phyloP scores from a whole-genome alignment of 805 yeast species.

The Starmerella cellae region DNA sequence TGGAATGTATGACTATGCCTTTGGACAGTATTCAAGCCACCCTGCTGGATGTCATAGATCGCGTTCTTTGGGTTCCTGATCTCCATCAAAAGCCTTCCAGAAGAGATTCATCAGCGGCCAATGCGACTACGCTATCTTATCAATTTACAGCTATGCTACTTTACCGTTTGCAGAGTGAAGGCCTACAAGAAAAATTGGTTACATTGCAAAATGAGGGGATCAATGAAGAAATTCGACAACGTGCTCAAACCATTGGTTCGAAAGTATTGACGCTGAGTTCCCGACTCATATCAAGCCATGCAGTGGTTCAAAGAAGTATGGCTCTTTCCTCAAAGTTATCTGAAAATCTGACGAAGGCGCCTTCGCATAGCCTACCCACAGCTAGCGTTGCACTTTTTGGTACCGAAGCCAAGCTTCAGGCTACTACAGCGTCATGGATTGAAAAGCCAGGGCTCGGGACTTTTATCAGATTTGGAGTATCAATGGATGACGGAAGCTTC shows the following conservation, averaged over 20 bases:
- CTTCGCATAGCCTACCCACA: constrained; percentile 13
- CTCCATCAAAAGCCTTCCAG: constrained; percentile 30
- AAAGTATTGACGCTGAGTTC: constrained; percentile 46
- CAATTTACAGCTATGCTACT: constrained; percentile 58
- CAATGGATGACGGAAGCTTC: constrained; percentile 53
- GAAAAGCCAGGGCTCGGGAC: constrained; percentile 8
- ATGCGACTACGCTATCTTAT: constrained; percentile 26
- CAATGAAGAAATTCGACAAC: constrained; percentile 37
- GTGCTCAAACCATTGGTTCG: constrained; percentile 51
- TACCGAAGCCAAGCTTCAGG: constrained; percentile 29
- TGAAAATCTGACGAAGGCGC: constrained; percentile 11
- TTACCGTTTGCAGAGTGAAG: constrained; percentile 41
- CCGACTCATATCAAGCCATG: constrained; percentile 37
- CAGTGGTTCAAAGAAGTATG: constrained; percentile 11
- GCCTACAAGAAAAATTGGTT: constrained; percentile 34
- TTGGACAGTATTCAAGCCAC: constrained; percentile 40
- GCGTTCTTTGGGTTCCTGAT: constrained; percentile 46
- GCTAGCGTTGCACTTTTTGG: constrained; percentile 35
- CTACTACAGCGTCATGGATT: neutral
- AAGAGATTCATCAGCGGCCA: constrained; percentile 29
- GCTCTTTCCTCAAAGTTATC: constrained; percentile 18
- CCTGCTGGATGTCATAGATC: constrained; percentile 58
- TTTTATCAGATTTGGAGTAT: constrained; percentile 27
- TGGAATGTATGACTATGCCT: constrained; percentile 20
- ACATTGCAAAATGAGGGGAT: constrained; percentile 30